Percentiles rank a stretch among this genome's conserved stretches.
Evolutionary conservation across 805 yeast species (phyloP).

Genomic region (Zygoascus bituminiphila): DNA sequence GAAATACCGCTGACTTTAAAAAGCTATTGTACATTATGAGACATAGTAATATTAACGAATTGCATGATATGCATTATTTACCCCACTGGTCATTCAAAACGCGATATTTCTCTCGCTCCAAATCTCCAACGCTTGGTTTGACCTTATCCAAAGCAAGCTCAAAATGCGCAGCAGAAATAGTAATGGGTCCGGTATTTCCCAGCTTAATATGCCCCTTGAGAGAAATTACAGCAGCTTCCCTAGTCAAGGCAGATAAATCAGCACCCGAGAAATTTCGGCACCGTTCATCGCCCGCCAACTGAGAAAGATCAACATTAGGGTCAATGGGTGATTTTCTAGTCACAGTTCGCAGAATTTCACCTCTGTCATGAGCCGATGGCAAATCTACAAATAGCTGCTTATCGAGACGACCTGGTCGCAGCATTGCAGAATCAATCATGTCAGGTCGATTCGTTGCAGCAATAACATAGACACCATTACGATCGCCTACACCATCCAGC

Average conservation of each 20-base stretch:
- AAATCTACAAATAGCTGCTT: slow-evolving; percentile 86
- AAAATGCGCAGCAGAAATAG: slow-evolving; percentile 63
- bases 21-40: too few relatives aligned
- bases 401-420: slow-evolving; percentile 93
- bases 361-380: slow-evolving; percentile 70
- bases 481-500: slow-evolving; percentile 86
- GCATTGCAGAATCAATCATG: slow-evolving; percentile 97
- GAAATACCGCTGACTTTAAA: too few relatives aligned
- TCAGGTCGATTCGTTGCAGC: slow-evolving; percentile 98
- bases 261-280: slow-evolving; percentile 94
- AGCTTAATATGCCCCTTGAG: slow-evolving; percentile 40
- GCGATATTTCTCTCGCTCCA: slow-evolving; percentile 71
- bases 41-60: not conserved
- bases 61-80: not conserved
- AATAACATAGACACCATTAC: slow-evolving; percentile 87
- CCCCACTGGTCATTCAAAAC: slow-evolving; percentile 17
- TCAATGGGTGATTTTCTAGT: slow-evolving; percentile 69
- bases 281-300: slow-evolving; percentile 64
- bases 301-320: slow-evolving; percentile 47
- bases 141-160: slow-evolving; percentile 61
- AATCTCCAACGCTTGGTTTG: slow-evolving; percentile 85
- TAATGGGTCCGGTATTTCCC: slow-evolving; percentile 26
- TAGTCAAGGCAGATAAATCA: slow-evolving; percentile 80
- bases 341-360: slow-evolving; percentile 74
- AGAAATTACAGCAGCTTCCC: slow-evolving; percentile 64